Percentiles rank a stretch among this genome's conserved stretches.
phyloP scores from a whole-genome alignment of 495 filamentous ascomycete genomes.

The Pseudevernia furfuracea region DNA sequence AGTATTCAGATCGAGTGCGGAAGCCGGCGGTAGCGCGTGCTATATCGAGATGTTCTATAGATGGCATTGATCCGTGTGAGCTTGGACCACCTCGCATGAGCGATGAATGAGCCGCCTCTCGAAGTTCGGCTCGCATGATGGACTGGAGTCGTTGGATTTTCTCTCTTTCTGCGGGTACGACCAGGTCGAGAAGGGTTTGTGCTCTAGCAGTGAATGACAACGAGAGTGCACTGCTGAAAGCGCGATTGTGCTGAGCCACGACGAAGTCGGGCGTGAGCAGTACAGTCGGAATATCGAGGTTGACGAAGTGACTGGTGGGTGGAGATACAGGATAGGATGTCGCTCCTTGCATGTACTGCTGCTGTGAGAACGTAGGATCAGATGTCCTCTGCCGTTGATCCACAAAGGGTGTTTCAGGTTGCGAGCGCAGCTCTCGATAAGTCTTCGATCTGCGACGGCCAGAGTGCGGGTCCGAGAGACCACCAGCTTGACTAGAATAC shows the following conservation, averaged over 20 bases:
- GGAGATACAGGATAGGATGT: conserved; percentile 17
- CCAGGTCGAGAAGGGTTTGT: conserved; percentile 25
- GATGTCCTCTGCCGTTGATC: conserved; percentile 25
- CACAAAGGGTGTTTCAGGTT: conserved; percentile 22
- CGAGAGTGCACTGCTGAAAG: conserved; percentile 25
- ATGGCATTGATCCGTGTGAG: conserved; percentile 22
- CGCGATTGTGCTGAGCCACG: conserved; percentile 27
- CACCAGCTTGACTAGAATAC: conserved; percentile 16
- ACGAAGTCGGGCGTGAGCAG: conserved; percentile 27
- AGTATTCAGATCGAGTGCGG: conserved; percentile 27
- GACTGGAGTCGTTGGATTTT: conserved; percentile 28
- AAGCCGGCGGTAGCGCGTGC: conserved; percentile 25
- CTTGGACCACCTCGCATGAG: conserved; percentile 22
- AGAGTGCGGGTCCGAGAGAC: conserved; percentile 22
- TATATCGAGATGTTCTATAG: conserved; percentile 28
- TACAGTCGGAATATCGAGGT: conserved; percentile 25
- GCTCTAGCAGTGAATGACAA: conserved; percentile 21
- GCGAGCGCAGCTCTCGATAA: conserved; percentile 29
- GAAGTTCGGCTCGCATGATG: conserved; percentile 25
- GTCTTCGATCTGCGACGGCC: conserved; percentile 26
- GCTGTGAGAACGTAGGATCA: conserved; percentile 24
- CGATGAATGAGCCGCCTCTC: conserved; percentile 25
- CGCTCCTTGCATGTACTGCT: conserved; percentile 18
- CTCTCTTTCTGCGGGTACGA: conserved; percentile 25
- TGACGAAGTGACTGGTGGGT: conserved; percentile 19